A percentile compares a stretch with the other conserved stretches of the same genome.
Evolutionary conservation across 139 green algal species (phyloP).

Genomic region (Micromonas pusilla): DNA sequence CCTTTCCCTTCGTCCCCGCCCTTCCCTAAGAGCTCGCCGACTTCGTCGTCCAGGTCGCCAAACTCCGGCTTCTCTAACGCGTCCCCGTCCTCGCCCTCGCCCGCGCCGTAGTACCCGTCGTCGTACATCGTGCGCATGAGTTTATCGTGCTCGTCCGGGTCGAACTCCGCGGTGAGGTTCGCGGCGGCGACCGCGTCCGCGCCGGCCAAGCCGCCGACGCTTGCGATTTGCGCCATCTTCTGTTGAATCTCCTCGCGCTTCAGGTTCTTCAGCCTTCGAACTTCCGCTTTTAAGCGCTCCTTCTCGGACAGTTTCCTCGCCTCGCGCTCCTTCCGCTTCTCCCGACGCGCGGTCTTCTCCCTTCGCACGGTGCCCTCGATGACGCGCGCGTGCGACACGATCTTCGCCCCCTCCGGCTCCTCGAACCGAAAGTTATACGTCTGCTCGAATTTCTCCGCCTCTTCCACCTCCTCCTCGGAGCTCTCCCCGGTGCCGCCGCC

Average conservation of each 20-base stretch:
- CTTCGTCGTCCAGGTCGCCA: slow-evolving; percentile 19
- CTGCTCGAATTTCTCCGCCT: slow-evolving; percentile 26
- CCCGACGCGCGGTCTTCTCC: slow-evolving; percentile 21
- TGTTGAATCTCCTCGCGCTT: slow-evolving; percentile 20
- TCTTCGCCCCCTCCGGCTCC: slow-evolving; percentile 17
- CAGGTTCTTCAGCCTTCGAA: slow-evolving; percentile 14
- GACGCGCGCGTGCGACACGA: slow-evolving; percentile 23
- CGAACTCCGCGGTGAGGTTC: slow-evolving; percentile 4
- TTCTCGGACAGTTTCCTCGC: slow-evolving; percentile 10
- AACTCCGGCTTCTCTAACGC: slow-evolving; percentile 12
- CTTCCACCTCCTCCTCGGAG: slow-evolving; percentile 1
- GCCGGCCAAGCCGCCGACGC: background rate
- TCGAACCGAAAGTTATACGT: slow-evolving; percentile 35
- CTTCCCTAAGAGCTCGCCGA: background rate
- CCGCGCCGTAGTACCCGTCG: slow-evolving; percentile 4
- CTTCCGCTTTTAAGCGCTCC: background rate
- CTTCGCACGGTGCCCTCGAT: slow-evolving; percentile 28
- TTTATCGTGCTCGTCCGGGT: slow-evolving; percentile 19
- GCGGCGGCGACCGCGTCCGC: background rate
- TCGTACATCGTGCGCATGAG: slow-evolving; percentile 8
- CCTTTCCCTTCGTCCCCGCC: background rate
- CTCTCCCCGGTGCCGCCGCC: background rate
- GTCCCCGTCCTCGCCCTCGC: background rate
- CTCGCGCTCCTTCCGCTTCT: slow-evolving; percentile 1
- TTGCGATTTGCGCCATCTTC: slow-evolving; percentile 5